phyloP scores from a whole-genome alignment of 768 basidiomycete genomes.

The Lactarius hatsudake region DNA sequence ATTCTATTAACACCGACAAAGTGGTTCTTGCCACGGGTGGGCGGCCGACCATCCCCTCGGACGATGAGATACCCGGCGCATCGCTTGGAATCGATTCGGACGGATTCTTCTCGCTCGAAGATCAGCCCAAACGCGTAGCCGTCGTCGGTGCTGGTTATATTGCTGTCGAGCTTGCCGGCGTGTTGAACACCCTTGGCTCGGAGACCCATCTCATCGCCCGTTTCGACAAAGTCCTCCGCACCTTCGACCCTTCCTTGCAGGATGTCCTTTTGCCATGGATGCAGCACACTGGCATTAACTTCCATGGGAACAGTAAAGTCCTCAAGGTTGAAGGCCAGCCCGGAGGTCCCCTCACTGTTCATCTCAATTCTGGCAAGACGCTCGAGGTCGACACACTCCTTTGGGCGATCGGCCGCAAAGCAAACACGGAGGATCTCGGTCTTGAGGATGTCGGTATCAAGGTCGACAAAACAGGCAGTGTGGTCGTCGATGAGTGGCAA shows the following conservation, averaged over 20 bases:
- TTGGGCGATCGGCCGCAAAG: slow-evolving; percentile 92
- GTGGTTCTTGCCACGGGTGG: slow-evolving; percentile 89
- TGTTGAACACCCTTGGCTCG: slow-evolving; percentile 85
- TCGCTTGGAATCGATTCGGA: slow-evolving; percentile 89
- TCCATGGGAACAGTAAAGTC: slow-evolving; percentile 79
- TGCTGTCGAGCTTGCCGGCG: slow-evolving; percentile 93
- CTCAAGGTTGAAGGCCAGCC: slow-evolving; percentile 71
- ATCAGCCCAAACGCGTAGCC: slow-evolving; percentile 90
- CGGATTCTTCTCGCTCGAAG: slow-evolving; percentile 90
- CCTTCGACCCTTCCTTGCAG: slow-evolving; percentile 86
- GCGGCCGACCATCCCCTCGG: slow-evolving; percentile 71
- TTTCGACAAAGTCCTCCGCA: slow-evolving; percentile 83
- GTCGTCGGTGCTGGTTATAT: slow-evolving; percentile 98
- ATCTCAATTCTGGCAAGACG: slow-evolving; percentile 68
- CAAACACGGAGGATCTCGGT: slow-evolving; percentile 76
- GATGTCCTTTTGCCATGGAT: slow-evolving; percentile 87
- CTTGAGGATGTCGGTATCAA: slow-evolving; percentile 76
- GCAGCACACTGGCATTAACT: slow-evolving; percentile 87
- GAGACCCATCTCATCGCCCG: slow-evolving; percentile 94
- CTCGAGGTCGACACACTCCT: slow-evolving; percentile 84
- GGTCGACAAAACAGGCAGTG: slow-evolving; percentile 73
- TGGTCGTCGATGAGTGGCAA: slow-evolving; percentile 91
- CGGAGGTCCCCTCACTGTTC: slow-evolving; percentile 71
- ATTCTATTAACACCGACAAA: slow-evolving; percentile 70
- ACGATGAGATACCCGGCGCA: slow-evolving; percentile 83